These are phyloP conservation scores for Avicennia marina DNA, from an alignment of 257 asterid species.

Conservation along the genomic window DNA sequence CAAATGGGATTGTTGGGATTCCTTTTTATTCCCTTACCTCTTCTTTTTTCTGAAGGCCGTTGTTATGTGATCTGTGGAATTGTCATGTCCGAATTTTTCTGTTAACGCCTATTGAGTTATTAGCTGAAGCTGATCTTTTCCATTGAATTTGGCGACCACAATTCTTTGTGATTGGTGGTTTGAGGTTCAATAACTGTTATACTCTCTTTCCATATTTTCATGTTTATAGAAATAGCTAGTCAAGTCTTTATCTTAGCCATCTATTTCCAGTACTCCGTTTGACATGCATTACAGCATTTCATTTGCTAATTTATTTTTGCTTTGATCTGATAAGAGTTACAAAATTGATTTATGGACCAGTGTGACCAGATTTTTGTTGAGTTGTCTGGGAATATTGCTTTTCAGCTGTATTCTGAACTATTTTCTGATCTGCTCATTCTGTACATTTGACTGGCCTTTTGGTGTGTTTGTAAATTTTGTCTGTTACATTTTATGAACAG, in stretches of 20 bases:
- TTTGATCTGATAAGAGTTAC: too few species aligned
- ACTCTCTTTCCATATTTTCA: neutral
- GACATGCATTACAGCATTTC: neutral
- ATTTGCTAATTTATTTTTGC: neutral
- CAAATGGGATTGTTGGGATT: neutral
- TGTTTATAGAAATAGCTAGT: neutral
- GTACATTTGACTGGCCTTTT: neutral
- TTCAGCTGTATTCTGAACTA: too few species aligned
- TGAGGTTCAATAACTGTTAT: neutral
- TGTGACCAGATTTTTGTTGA: too few species aligned
- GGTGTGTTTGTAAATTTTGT: too few species aligned
- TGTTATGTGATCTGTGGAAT: too few species aligned
- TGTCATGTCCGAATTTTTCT: neutral
- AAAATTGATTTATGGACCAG: too few species aligned
- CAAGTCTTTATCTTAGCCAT: constrained; percentile 1
- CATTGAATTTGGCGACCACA: neutral
- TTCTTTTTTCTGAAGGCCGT: too few species aligned
- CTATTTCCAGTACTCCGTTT: constrained; percentile 10
- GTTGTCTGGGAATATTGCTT: too few species aligned
- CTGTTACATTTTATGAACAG: too few species aligned
- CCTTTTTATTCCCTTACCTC: too few species aligned
- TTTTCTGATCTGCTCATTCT: neutral
- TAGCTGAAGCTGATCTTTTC: neutral
- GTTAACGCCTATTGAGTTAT: neutral
- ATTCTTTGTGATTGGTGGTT: neutral